Percentiles rank a stretch among this genome's conserved stretches.
Evolutionary conservation across 2,329 filamentous ascomycete species (phyloP).

Genomic region (Beauveria medogensis): DNA sequence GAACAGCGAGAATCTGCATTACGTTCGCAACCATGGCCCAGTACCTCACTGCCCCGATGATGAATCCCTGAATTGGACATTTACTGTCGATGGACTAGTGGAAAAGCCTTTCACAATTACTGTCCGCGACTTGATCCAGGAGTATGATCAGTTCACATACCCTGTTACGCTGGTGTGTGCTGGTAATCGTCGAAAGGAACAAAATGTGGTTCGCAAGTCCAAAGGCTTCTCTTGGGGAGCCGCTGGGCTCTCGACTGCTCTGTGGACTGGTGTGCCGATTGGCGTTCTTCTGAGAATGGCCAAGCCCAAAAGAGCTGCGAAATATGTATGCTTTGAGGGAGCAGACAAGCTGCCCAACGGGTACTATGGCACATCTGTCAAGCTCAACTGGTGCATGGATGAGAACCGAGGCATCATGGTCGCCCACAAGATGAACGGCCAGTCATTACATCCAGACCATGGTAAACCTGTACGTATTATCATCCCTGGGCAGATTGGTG

Average conservation of each 20-base stretch:
- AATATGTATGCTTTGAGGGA: slow-evolving; percentile 85
- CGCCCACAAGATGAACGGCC: slow-evolving; percentile 86
- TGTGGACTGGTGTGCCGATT: slow-evolving; percentile 79
- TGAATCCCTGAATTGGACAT: slow-evolving; percentile 70
- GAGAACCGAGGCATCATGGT: slow-evolving; percentile 77
- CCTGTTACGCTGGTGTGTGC: slow-evolving; percentile 88
- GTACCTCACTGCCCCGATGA: slow-evolving; percentile 69
- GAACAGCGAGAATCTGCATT: slow-evolving; percentile 81
- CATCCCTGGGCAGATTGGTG: slow-evolving; percentile 86
- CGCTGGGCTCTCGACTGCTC: slow-evolving; percentile 75
- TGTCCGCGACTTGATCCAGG: slow-evolving; percentile 61
- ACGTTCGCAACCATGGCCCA: slow-evolving; percentile 81
- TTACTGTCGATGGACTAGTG: slow-evolving; percentile 77
- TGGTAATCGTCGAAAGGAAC: slow-evolving; percentile 85
- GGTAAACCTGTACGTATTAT: slow-evolving; percentile 76
- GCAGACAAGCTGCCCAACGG: slow-evolving; percentile 84
- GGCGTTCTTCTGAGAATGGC: slow-evolving; percentile 62
- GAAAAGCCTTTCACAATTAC: slow-evolving; percentile 65
- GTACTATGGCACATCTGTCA: slow-evolving; percentile 79
- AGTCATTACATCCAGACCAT: slow-evolving; percentile 71
- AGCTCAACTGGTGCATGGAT: slow-evolving; percentile 83
- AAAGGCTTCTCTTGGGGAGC: slow-evolving; percentile 94
- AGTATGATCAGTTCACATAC: slow-evolving; percentile 75
- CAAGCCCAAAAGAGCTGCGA: slow-evolving; percentile 59
- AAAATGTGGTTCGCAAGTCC: slow-evolving; percentile 82